A percentile compares a stretch with the other conserved stretches of the same genome.
phyloP scores from a whole-genome alignment of 177 flowering plant genomes.

The Vitis hybrid region DNA sequence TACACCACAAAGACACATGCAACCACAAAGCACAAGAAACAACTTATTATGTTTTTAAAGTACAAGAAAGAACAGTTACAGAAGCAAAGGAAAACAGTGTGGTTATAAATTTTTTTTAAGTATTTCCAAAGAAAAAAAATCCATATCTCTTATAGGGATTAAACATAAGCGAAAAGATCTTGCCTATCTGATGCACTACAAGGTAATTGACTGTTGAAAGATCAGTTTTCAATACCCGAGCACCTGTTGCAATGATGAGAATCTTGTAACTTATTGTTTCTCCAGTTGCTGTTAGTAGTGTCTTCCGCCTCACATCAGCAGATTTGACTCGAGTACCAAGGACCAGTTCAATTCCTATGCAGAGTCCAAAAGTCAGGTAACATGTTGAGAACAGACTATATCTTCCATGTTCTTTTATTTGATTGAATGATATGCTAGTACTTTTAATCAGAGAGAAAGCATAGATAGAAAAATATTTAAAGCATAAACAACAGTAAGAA shows the following conservation, averaged over 20 bases:
- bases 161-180: neutral
- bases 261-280: slow-evolving; percentile 91
- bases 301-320: slow-evolving; percentile 86
- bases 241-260: slow-evolving; percentile 97
- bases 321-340: slow-evolving; percentile 90
- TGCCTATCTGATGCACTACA: neutral
- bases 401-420: too few relatives aligned
- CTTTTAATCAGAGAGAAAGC: too few relatives aligned
- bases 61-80: neutral
- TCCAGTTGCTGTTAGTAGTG: slow-evolving; percentile 80
- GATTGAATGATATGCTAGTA: too few relatives aligned
- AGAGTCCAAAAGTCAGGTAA: neutral
- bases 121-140: too few relatives aligned
- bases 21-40: too few relatives aligned
- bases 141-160: too few relatives aligned
- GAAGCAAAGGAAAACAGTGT: neutral
- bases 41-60: too few relatives aligned
- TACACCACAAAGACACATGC: too few relatives aligned
- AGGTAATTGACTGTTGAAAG: slow-evolving; percentile 11
- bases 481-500: too few relatives aligned
- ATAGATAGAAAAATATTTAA: too few relatives aligned
- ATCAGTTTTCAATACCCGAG: slow-evolving; percentile 74
- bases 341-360: slow-evolving; percentile 84
- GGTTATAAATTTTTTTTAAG: neutral
- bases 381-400: neutral